Evolutionary conservation across 176 grass and related monocot genomes (phyloP), one percentile per base, ranked within the genome.

Genomic region (Lolium multiflorum): DNA sequence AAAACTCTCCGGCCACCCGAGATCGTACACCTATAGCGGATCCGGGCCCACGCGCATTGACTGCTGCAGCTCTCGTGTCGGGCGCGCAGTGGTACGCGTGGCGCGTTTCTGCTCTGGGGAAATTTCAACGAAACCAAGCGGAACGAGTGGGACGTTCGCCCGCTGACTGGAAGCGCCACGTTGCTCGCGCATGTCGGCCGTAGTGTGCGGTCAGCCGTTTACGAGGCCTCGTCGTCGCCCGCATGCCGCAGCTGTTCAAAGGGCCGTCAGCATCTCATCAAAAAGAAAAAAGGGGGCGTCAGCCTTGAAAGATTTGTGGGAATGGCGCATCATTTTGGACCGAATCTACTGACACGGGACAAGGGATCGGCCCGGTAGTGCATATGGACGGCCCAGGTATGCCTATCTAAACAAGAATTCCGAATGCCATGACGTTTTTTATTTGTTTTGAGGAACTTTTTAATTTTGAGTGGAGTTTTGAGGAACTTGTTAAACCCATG

Each of bases 131-230:
- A 35, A 2, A 3, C 31, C 28, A 82, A 82, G 46, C 3, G 54
- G 15, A 44, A 2, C 35, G 68, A 44, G 0, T 31, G 47, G n/a
- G 21, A 49, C 47, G 14, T 31, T 41, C 15, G 62, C 46, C 26
- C 65, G 77, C 43, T 62, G 85, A 87, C 85, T 81, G 58, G 76
- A 6, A 4, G 20, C 26, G 31, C 26, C 56, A 60, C 56, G 85
- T 28, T 28, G 28, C 28, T 81, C 43, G 78, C 25, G 14, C 5
- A 55, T 57, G 55, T 24, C 35, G 35, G 49, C 52, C 74, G 73
- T 3, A 12, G 47, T 37, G 13, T 25, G 28, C 35, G 46, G 60
- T 77, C 60, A 56, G 60, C 83, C 47, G 6, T 22, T 11, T 74
- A 49, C 71, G 9, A 44, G 68, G 12, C 28, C 28, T 46, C 69